A percentile compares a stretch with the other conserved stretches of the same genome.
phyloP scores from a whole-genome alignment of 352 stramenopile genomes.

The Phytophthora podocarpi region DNA sequence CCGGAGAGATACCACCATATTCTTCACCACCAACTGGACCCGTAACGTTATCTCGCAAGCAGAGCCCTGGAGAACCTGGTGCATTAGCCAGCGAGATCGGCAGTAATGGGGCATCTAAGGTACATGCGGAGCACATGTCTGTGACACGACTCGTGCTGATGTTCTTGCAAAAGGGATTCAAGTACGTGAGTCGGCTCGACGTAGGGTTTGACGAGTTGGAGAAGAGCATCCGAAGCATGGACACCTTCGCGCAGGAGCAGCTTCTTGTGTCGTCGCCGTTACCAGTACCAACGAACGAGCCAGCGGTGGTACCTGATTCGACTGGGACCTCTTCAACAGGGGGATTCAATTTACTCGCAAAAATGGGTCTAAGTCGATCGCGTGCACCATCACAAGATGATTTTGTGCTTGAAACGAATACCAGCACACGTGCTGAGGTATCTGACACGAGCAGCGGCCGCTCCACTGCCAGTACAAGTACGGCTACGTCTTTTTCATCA shows the following conservation, averaged over 20 bases:
- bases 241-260: constrained; percentile 72
- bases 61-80: constrained; percentile 34
- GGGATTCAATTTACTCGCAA: constrained; percentile 55
- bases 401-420: constrained; percentile 14
- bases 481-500: constrained; percentile 5
- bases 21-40: constrained; percentile 4
- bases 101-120: constrained; percentile 35
- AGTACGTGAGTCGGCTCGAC: constrained; percentile 84
- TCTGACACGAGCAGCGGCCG: background rate
- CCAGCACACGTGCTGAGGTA: constrained; percentile 2
- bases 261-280: constrained; percentile 60
- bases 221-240: constrained; percentile 62
- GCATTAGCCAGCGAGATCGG: constrained; percentile 40
- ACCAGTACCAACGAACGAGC: constrained; percentile 1
- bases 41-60: constrained; percentile 23
- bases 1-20: constrained; percentile 2
- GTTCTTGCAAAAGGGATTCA: constrained; percentile 88
- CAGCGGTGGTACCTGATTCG: constrained; percentile 2
- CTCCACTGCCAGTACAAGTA: constrained; percentile 2
- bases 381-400: constrained; percentile 43
- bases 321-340: constrained; percentile 21
- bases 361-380: constrained; percentile 54
- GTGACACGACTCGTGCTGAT: constrained; percentile 83
- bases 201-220: constrained; percentile 87
- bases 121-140: constrained; percentile 62